Conservation (phyloP, 2,329 filamentous ascomycete species). For the Colletotrichum agaves region DNA sequence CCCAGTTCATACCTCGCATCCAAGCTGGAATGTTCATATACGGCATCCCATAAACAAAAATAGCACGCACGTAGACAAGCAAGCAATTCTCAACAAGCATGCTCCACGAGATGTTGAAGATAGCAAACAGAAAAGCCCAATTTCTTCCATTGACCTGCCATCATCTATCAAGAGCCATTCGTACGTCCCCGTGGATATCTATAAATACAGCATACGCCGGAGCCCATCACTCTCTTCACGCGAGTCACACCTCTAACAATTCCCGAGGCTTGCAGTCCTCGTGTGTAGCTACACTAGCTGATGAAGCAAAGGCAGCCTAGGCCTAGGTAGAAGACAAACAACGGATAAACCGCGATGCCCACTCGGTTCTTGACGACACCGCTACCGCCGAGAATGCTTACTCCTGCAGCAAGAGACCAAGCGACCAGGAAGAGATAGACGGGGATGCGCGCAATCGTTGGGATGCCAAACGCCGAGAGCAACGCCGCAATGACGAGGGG, state of each 20-base stretch:
- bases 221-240: not conserved
- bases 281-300: conserved; percentile 65
- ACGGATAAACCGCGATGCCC: conserved; percentile 90
- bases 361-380: conserved; percentile 96
- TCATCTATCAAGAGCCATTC: not conserved
- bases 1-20: not conserved
- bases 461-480: conserved; percentile 84
- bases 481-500: conserved; percentile 93
- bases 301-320: conserved; percentile 97
- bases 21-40: not conserved
- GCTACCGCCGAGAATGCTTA: conserved; percentile 95
- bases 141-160: conserved; percentile 4
- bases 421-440: conserved; percentile 88
- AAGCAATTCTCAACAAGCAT: too few relatives aligned
- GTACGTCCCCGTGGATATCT: conserved; percentile 25
- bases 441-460: conserved; percentile 85
- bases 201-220: conserved; percentile 20
- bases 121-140: not conserved
- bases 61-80: too few relatives aligned
- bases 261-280: not conserved
- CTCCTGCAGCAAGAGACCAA: conserved; percentile 94
- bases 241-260: not conserved
- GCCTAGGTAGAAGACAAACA: conserved; percentile 94
- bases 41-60: too few relatives aligned
- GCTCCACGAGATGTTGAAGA: not conserved